These are phyloP conservation scores for Taxillus chinensis DNA, from an alignment of 164 flowering plant genomes.

Conservation along the genomic window DNA sequence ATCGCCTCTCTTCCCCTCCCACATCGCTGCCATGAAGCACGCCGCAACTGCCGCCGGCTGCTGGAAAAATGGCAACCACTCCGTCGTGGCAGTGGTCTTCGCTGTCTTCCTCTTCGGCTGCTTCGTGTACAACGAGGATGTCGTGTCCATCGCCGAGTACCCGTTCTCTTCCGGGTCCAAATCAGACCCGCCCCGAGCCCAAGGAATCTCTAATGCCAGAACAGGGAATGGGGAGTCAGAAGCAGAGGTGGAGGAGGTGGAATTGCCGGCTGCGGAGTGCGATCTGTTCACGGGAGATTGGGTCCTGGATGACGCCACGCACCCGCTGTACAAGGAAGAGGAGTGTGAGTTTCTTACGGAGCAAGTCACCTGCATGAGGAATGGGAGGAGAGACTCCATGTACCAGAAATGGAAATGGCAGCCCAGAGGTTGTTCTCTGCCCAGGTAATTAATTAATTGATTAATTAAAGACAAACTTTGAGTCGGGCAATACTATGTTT, in stretches of 20 bases:
- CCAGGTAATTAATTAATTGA: constrained; percentile 39
- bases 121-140: constrained; percentile 95
- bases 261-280: constrained; percentile 64
- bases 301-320: constrained; percentile 65
- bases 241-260: constrained; percentile 36
- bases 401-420: constrained; percentile 98
- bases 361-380: constrained; percentile 82
- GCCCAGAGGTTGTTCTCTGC: constrained; percentile 75
- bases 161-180: constrained; percentile 63
- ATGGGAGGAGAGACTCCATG: constrained; percentile 73
- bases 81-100: constrained; percentile 60
- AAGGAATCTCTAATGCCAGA: constrained; percentile 20
- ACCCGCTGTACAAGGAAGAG: constrained; percentile 76
- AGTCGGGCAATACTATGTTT: no score
- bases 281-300: constrained; percentile 79
- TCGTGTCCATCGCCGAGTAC: constrained; percentile 82
- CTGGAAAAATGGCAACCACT: constrained; percentile 54
- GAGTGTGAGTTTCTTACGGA: constrained; percentile 80
- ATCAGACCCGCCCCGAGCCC: constrained; percentile 16
- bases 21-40: constrained; percentile 46
- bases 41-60: constrained; percentile 6
- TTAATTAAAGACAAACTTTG: background rate
- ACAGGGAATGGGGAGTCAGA: constrained; percentile 15
- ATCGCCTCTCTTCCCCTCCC: constrained; percentile 21
- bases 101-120: constrained; percentile 68